Conservation (phyloP, 2,329 filamentous ascomycete species). For the Nemania diffusa region DNA sequence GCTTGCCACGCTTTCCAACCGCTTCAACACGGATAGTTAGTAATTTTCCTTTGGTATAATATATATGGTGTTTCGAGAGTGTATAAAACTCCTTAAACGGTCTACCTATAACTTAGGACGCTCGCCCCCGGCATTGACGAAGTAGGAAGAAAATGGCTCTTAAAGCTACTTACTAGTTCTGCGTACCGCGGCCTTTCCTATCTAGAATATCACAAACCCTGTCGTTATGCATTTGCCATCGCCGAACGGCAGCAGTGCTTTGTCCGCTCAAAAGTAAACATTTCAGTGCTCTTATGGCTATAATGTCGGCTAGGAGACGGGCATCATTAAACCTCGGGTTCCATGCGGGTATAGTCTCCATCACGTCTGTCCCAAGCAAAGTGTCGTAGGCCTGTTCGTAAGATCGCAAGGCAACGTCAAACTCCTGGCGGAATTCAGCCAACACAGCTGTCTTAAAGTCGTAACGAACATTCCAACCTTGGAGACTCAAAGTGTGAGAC, state of each 20-base stretch:
- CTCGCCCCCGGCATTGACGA: not conserved
- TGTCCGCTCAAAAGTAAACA: conserved; percentile 84
- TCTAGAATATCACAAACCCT: conserved; percentile 82
- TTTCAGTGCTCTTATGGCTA: conserved; percentile 82
- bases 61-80: not conserved
- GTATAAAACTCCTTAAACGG: not conserved
- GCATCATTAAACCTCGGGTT: conserved; percentile 91
- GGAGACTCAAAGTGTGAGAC: conserved; percentile 83
- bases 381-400: conserved; percentile 89
- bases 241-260: conserved; percentile 80
- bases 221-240: conserved; percentile 81
- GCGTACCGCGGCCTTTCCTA: conserved; percentile 82
- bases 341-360: conserved; percentile 91
- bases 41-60: not conserved
- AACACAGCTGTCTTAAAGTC: conserved; percentile 94
- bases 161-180: conserved; percentile 68
- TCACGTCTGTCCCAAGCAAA: conserved; percentile 82
- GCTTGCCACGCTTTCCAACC: conserved; percentile 96
- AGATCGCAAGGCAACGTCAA: conserved; percentile 85
- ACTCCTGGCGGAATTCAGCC: conserved; percentile 92
- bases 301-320: conserved; percentile 83
- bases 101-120: not conserved
- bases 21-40: conserved; percentile 33
- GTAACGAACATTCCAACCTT: conserved; percentile 93
- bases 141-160: not conserved